These are phyloP conservation scores for Fistulinella staudtii DNA, from an alignment of 1,284 basidiomycete species.

Conservation along the genomic window DNA sequence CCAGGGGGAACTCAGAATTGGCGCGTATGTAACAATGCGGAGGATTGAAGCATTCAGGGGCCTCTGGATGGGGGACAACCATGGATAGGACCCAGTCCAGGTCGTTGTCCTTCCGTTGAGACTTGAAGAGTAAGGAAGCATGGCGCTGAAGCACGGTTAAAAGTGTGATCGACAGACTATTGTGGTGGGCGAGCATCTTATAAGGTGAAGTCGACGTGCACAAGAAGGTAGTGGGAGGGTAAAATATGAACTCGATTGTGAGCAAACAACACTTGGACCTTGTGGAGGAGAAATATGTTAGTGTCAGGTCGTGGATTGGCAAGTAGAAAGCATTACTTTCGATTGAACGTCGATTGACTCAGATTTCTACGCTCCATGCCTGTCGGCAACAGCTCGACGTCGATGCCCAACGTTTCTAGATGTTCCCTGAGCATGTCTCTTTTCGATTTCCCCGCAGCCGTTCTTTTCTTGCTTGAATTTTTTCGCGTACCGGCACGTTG, in stretches of 20 bases:
- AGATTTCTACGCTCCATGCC: slow-evolving; percentile 78
- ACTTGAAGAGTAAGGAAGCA: slow-evolving; percentile 27
- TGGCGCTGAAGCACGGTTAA: slow-evolving; percentile 46
- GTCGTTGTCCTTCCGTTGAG: slow-evolving; percentile 36
- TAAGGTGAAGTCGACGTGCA: slow-evolving; percentile 35
- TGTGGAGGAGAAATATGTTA: slow-evolving; percentile 10
- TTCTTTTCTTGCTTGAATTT: slow-evolving; percentile 18
- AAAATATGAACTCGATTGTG: slow-evolving; percentile 69
- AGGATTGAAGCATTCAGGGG: slow-evolving; percentile 49
- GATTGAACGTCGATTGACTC: slow-evolving; percentile 81
- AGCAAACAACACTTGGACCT: slow-evolving; percentile 68
- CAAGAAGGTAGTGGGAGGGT: slow-evolving; percentile 46
- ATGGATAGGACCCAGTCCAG: slow-evolving; percentile 55
- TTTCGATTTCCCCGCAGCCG: slow-evolving; percentile 28
- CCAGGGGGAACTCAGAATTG: slow-evolving; percentile 34
- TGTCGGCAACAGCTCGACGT: slow-evolving; percentile 69
- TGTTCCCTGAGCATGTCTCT: slow-evolving; percentile 62
- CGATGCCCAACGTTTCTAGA: slow-evolving; percentile 62
- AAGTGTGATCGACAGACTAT: slow-evolving; percentile 49
- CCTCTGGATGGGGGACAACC: slow-evolving; percentile 49
- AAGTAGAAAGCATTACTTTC: slow-evolving; percentile 48
- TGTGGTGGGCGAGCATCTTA: slow-evolving; percentile 59
- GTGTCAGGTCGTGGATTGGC: neutral
- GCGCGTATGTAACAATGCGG: slow-evolving; percentile 60
- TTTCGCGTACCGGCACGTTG: slow-evolving; percentile 17